Evolutionary conservation across 495 filamentous ascomycete species (phyloP).

Genomic region (Cairneyella variabilis): DNA sequence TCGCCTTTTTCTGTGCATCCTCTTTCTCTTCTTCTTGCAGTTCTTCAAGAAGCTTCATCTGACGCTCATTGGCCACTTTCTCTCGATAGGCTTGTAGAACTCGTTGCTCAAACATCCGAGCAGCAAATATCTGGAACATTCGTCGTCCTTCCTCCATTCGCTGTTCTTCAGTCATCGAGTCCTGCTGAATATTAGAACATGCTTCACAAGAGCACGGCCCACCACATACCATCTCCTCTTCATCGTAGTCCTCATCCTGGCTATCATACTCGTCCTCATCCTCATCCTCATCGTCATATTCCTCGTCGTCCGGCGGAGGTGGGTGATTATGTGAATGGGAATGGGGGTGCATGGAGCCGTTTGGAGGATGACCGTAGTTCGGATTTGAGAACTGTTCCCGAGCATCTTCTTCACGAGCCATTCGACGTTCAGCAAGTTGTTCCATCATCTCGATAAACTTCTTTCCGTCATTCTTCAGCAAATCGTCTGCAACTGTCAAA

Average conservation of each 20-base stretch:
- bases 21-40: slow-evolving; percentile 76
- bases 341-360: slow-evolving; percentile 34
- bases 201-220: slow-evolving; percentile 12
- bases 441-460: slow-evolving; percentile 99
- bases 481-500: slow-evolving; percentile 95
- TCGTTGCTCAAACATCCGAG: slow-evolving; percentile 97
- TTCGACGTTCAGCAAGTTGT: slow-evolving; percentile 92
- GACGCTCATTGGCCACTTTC: slow-evolving; percentile 89
- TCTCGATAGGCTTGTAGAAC: slow-evolving; percentile 96
- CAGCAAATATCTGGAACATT: slow-evolving; percentile 99
- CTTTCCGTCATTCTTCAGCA: slow-evolving; percentile 97
- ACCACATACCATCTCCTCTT: slow-evolving; percentile 72
- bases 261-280: slow-evolving; percentile 88
- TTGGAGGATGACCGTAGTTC: slow-evolving; percentile 35
- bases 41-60: slow-evolving; percentile 88
- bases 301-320: slow-evolving; percentile 65
- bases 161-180: slow-evolving; percentile 95
- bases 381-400: slow-evolving; percentile 62
- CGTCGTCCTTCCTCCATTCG: slow-evolving; percentile 97
- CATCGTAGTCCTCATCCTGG: slow-evolving; percentile 83
- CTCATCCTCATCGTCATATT: slow-evolving; percentile 57
- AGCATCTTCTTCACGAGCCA: slow-evolving; percentile 93
- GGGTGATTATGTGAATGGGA: slow-evolving; percentile 41
- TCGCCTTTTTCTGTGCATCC: slow-evolving; percentile 75
- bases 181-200: slow-evolving; percentile 51